Evolutionary conservation across 352 stramenopile species (phyloP), one percentile per base, ranked within the genome.

Genomic region (Phytophthora cactorum): DNA sequence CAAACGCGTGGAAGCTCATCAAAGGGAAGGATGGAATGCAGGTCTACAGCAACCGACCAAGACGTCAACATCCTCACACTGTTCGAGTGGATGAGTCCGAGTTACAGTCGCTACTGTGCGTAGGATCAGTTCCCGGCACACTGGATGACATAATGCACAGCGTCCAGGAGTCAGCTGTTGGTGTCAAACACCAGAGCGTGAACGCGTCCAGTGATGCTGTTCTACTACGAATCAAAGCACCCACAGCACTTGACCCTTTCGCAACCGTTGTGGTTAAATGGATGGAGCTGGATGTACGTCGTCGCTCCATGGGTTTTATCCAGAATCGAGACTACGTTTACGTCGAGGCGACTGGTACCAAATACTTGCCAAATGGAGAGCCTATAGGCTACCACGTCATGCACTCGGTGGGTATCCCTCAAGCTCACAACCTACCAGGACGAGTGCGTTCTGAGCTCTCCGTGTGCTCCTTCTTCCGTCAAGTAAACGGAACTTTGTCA

Each of bases 321-420:
- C 67, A 73, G 39, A 74, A 75, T 58, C 74, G 74, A 22, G 79
- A 88, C 59, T 81, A 68, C 44, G 52, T 88, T 15, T 85, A 82
- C 53, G 39, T 85, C 32, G 74, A 88, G 49, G 65, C 76, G 46
- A 85, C 71, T 1, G 79, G 79, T 2, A 52, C 77, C 27, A 78
- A 75, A 22, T 41, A 43, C 8, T 65, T 76, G 15, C 22, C 62
- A 9, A 69, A 25, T 3, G 74, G 74, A 4, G 75, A 81, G n/a
- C 53, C 66, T 14, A 3, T 87, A 0, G 75, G 78, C 3, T 90
- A 75, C 52, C 82, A 88, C 22, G 44, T 90, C 12, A 72, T 86
- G 56, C 82, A 88, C 67, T 87, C 77, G 34, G 70, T 90, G 27
- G 66, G 74, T 6, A 74, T 90, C 17, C 65, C 64, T 2, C 41